Evolutionary conservation across 768 basidiomycete species (phyloP), one percentile per base, ranked within the genome.

Genomic region (Boletus vermiculosoides): DNA sequence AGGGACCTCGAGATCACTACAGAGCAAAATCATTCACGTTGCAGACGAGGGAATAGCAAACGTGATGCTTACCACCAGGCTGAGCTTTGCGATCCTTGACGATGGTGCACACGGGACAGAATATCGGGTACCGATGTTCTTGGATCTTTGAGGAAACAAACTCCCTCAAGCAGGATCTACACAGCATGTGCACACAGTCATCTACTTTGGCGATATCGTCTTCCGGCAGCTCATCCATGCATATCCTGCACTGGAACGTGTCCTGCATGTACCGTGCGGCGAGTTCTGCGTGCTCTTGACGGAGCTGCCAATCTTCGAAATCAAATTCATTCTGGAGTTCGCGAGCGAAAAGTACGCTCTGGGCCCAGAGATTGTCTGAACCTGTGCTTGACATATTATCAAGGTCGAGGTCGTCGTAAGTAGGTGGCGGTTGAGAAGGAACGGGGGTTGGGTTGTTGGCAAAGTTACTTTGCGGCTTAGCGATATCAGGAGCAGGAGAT

Each of bases 81-180:
- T 65, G 63, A 18, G 40, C 16, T 5, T 56, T 56, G 13, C 66
- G 55, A 13, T 61, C 63, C 30, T 70, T 64, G 18, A 73, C 68
- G 15, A 51, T 46, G 8, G 73, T 68, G 55, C 87, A 89, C 31
- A 78, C 64, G 0, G 87, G 87, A 67, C 87, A 89, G 18, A 79
- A 63, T 31, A 88, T 80, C 5, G 87, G 87, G 47, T 79, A 86
- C 13, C 76, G 77, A 54, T 76, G 77, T 40, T 84, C 82, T 13
- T 74, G 71, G 20, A 88, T 73, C 67, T 79, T 80, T 3, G 78
- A 71, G 31, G 61, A 61, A 13, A 80, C 70, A 50, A 82, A 78
- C 4, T 58, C 58, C 52, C 66, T 71, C 47, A 86, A 57, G 63
- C 87, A 88, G 3, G 71, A 64, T 47, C 81, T 74, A 65, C 87